Evolutionary conservation across 2,329 filamentous ascomycete genomes (phyloP).

Genomic region (Cercospora zeina): DNA sequence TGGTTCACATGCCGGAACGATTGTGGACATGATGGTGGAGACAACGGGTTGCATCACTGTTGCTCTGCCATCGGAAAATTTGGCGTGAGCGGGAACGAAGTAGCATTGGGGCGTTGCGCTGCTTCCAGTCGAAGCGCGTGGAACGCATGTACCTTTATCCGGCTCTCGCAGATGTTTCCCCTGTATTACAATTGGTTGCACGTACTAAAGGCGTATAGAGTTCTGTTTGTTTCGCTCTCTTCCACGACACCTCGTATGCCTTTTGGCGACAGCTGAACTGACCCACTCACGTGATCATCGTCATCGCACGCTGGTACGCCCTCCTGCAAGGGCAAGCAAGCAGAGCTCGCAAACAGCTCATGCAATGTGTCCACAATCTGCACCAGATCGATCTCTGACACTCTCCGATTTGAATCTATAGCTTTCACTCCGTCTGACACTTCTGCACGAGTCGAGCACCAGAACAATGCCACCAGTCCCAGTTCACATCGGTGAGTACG

Average conservation of each 20-base stretch:
- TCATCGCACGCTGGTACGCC: background rate
- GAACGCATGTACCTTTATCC: conserved; percentile 37
- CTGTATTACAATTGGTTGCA: conserved; percentile 41
- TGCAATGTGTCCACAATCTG: conserved; percentile 11
- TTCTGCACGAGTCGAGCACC: background rate
- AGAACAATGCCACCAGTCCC: conserved; percentile 50
- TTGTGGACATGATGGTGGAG: conserved; percentile 33
- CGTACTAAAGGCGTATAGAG: conserved; percentile 37
- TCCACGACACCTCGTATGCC: background rate
- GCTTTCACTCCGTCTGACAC: background rate
- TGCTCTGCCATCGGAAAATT: conserved; percentile 30
- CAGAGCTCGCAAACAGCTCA: background rate
- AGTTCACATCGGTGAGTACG: conserved; percentile 42
- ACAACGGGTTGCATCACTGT: conserved; percentile 20
- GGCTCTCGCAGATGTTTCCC: conserved; percentile 36
- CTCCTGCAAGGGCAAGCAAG: conserved; percentile 8
- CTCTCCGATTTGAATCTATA: background rate
- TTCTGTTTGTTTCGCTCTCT: conserved; percentile 23
- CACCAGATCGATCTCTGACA: conserved; percentile 13
- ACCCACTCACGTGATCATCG: background rate
- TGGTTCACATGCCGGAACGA: conserved; percentile 39
- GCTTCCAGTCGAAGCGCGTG: conserved; percentile 29
- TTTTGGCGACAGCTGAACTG: background rate
- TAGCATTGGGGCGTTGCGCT: conserved; percentile 27
- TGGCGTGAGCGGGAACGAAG: conserved; percentile 28